Evolutionary conservation across 345 rosid genomes (phyloP), one percentile per base, ranked within the genome.

Genomic region (Ailanthus altissimus): DNA sequence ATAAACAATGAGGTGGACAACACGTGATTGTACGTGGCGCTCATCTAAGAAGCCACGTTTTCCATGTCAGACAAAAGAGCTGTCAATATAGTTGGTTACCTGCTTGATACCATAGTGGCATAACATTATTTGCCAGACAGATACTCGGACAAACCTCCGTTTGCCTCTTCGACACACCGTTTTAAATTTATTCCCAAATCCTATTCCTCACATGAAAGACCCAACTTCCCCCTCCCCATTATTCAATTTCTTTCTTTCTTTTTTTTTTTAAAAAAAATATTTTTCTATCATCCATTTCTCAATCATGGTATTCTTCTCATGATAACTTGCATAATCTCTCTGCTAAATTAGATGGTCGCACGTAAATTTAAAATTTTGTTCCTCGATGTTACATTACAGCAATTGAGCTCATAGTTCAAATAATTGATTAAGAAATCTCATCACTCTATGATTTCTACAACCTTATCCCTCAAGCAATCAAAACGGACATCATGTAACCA

Each of bases 11-110:
- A 15, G 66, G 62, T 51, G 63, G 40, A 64, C 36, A 56, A 69
- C 82, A 64, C 42, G 84, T 75, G 81, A 58, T 8, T 21, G 0
- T 67, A 83, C 85, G 87, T 81, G 86, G 60, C 85, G 0, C 46
- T 26, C n/a, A 5, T 1, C 0, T 5, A 16, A 2, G 8, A 8
- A 0, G 64, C 73, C 81, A 78, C 75, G 75, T 84, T 63, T 84
- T 63, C 51, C 36, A 11, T 0, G 14, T 15, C 11, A 5, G 81
- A 75, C 85, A 79, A 84, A 78, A 46, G 70, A 80, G 79, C 58
- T 54, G 88, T 83, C 83, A 76, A 20, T 32, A 28, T 38, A 0
- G 49, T 21, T 28, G 6, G 42, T 47, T 46, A 18, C 25, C 15
- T 26, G 67, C 43, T 23, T 11, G n/a, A 10, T 63, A 10, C 14